Conservation (phyloP, 164 flowering plant genomes). For the Tinospora cordifolia region DNA sequence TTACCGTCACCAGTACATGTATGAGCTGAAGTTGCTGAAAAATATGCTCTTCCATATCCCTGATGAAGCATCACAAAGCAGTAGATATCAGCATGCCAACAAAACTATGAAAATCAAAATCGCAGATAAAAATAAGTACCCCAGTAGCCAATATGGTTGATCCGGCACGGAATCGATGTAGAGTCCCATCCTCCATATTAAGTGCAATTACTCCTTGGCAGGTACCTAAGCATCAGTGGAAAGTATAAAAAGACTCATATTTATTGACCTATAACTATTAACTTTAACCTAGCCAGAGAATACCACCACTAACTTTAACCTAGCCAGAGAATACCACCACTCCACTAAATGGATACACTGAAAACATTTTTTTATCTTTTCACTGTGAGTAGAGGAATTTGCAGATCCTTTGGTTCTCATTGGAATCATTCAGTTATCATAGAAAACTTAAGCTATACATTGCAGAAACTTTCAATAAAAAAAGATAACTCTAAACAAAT, state of each 20-base stretch:
- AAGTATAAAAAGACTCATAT: not conserved
- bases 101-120: not conserved
- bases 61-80: slow-evolving; percentile 21
- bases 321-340: not conserved
- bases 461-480: not conserved
- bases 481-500: not conserved
- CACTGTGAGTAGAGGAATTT: not conserved
- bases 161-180: slow-evolving; percentile 81
- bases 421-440: not conserved
- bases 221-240: slow-evolving; percentile 36
- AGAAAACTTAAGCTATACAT: not conserved
- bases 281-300: not conserved
- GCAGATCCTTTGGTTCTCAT: not conserved
- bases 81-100: not conserved
- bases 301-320: not conserved
- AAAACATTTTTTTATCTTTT: not conserved
- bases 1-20: slow-evolving; percentile 99
- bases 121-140: slow-evolving; percentile 29
- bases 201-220: slow-evolving; percentile 98
- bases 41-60: slow-evolving; percentile 98
- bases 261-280: not conserved
- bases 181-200: slow-evolving; percentile 97
- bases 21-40: slow-evolving; percentile 99
- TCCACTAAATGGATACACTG: not conserved
- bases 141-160: slow-evolving; percentile 96